Conservation (phyloP, 148 eudicot species). For the Oxyria digyna region DNA sequence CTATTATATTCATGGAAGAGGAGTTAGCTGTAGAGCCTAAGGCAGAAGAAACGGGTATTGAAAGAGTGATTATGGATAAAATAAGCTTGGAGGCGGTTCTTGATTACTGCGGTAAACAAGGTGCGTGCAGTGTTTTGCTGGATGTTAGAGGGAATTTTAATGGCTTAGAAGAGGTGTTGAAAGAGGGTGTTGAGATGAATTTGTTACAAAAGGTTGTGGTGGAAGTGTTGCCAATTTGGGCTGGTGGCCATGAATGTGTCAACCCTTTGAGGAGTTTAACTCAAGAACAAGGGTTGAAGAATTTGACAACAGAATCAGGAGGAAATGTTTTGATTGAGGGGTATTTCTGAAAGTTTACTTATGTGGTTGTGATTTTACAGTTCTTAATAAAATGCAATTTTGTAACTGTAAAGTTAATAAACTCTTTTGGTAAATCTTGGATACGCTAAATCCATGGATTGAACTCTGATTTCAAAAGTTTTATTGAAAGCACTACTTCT, state of each 20-base stretch:
- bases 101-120: constrained; percentile 54
- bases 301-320: constrained; percentile 30
- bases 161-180: constrained; percentile 52
- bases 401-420: too few relatives aligned
- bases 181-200: constrained; percentile 39
- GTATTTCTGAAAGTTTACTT: constrained; percentile 28
- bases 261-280: constrained; percentile 14
- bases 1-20: constrained; percentile 42
- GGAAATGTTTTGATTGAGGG: constrained; percentile 59
- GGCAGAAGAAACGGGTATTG: constrained; percentile 35
- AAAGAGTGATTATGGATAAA: constrained; percentile 41
- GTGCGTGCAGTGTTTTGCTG: constrained; percentile 58
- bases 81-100: constrained; percentile 44
- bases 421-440: too few relatives aligned
- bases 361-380: background rate
- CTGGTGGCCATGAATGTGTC: constrained; percentile 19
- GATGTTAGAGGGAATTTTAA: constrained; percentile 46
- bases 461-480: background rate
- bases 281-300: constrained; percentile 25
- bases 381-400: background rate
- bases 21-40: constrained; percentile 26
- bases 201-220: constrained; percentile 63
- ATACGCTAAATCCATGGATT: background rate
- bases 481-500: too few relatives aligned
- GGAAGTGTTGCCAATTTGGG: constrained; percentile 60